Conservation (phyloP, 192 early-diverging fungal species). For the Backusella macrospora region DNA sequence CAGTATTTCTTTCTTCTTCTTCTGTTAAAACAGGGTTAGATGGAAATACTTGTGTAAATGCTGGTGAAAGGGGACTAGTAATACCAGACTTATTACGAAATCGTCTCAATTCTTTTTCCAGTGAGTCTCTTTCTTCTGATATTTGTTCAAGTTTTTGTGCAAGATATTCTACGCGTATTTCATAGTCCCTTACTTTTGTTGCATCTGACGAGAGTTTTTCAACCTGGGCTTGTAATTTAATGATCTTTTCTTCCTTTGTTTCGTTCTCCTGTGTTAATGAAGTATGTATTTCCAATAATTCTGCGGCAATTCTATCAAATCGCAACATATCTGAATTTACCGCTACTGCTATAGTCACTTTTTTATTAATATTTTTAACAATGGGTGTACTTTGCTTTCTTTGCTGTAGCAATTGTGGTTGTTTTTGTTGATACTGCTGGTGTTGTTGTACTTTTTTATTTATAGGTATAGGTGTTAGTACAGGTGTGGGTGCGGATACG, state of each 20-base stretch:
- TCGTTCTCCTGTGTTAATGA: conserved; percentile 7
- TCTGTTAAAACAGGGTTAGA: neutral
- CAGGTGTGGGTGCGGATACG: neutral
- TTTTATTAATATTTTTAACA: neutral
- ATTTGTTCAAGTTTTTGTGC: conserved; percentile 37
- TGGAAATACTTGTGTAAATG: conserved; percentile 9
- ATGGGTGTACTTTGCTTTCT: neutral
- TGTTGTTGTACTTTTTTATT: neutral
- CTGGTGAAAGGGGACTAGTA: conserved; percentile 5
- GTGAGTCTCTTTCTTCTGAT: conserved; percentile 28
- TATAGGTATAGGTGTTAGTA: neutral
- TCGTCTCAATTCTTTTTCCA: conserved; percentile 26
- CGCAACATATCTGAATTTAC: neutral
- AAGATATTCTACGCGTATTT: conserved; percentile 37
- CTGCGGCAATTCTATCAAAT: conserved; percentile 21
- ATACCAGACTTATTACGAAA: neutral
- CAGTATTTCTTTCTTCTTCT: neutral
- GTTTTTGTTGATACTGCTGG: neutral
- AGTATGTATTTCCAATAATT: conserved; percentile 18
- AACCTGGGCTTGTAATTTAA: conserved; percentile 26
- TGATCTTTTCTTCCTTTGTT: conserved; percentile 5
- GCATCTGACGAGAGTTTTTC: conserved; percentile 20
- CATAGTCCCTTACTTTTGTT: conserved; percentile 34
- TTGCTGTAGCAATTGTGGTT: neutral
- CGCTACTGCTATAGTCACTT: neutral